Conservation (phyloP, 2,329 filamentous ascomycete genomes). For the Cladosporium colombiae region DNA sequence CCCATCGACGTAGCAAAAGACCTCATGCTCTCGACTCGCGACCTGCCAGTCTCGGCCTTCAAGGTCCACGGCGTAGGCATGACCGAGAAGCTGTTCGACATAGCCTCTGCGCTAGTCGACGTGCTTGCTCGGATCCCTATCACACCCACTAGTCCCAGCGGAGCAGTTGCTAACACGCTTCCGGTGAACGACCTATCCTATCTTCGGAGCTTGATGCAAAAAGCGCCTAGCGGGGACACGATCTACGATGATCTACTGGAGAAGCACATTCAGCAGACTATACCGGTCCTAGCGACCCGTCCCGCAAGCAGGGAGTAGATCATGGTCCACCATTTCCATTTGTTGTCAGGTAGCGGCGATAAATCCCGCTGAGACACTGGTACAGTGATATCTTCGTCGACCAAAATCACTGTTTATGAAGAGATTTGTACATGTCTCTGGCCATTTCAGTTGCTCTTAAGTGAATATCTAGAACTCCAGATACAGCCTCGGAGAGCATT, state of each 20-base stretch:
- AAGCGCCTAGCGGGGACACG: slow-evolving; percentile 10
- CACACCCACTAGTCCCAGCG: slow-evolving; percentile 3
- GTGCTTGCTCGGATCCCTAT: slow-evolving; percentile 10
- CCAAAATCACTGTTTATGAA: neutral
- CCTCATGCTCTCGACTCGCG: slow-evolving; percentile 16
- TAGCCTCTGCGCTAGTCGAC: slow-evolving; percentile 27
- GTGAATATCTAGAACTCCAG: too few relatives aligned
- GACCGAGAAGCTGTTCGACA: slow-evolving; percentile 45
- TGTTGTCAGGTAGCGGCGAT: neutral
- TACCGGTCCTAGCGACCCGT: slow-evolving; percentile 5
- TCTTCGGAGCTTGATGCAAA: slow-evolving; percentile 11
- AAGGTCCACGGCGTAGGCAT: slow-evolving; percentile 44
- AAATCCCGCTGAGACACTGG: neutral
- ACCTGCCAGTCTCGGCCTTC: slow-evolving; percentile 10
- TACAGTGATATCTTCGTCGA: neutral
- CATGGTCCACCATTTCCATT: neutral
- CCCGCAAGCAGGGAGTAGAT: neutral
- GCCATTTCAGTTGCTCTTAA: neutral
- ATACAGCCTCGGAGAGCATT: neutral
- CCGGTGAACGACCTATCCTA: slow-evolving; percentile 15
- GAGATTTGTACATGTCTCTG: neutral
- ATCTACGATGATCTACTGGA: slow-evolving; percentile 16
- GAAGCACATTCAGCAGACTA: slow-evolving; percentile 16
- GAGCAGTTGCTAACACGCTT: neutral
- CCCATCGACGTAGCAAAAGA: slow-evolving; percentile 16